Percentiles rank a stretch among this genome's conserved stretches.
These are phyloP conservation scores for Fusarium duplospermum DNA, from an alignment of 2,329 filamentous ascomycete species.

Conservation along the genomic window DNA sequence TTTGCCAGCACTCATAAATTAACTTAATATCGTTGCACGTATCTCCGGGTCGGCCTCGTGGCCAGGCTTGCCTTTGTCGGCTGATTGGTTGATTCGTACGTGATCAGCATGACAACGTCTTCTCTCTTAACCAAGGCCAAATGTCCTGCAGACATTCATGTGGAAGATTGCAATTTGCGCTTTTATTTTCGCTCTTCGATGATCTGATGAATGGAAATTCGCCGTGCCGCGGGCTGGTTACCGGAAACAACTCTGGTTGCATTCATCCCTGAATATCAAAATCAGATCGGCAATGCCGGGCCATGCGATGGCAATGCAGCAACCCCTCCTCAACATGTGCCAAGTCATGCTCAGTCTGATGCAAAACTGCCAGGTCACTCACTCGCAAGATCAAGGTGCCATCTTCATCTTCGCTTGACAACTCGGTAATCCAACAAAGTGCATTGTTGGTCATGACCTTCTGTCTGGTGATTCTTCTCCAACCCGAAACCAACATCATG, in stretches of 20 bases:
- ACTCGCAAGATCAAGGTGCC: neutral
- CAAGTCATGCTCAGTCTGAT: constrained; percentile 9
- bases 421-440: constrained; percentile 3
- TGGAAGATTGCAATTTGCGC: neutral
- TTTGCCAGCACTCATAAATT: neutral
- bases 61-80: neutral
- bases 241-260: constrained; percentile 6
- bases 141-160: neutral
- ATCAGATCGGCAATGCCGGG: constrained; percentile 19
- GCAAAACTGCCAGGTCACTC: constrained; percentile 5
- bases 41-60: neutral
- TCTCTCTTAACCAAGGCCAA: neutral
- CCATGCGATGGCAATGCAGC: constrained; percentile 1
- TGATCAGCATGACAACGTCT: constrained; percentile 7
- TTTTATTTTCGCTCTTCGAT: neutral
- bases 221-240: neutral
- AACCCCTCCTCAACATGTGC: constrained; percentile 2
- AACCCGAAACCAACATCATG: neutral
- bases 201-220: neutral
- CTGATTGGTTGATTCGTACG: constrained; percentile 4
- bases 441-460: constrained; percentile 6
- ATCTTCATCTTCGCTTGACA: neutral
- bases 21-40: neutral
- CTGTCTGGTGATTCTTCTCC: constrained; percentile 16
- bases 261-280: constrained; percentile 4